These are phyloP conservation scores for Nothomitra cinnamomea DNA, from an alignment of 2,329 filamentous ascomycete species.

Conservation along the genomic window DNA sequence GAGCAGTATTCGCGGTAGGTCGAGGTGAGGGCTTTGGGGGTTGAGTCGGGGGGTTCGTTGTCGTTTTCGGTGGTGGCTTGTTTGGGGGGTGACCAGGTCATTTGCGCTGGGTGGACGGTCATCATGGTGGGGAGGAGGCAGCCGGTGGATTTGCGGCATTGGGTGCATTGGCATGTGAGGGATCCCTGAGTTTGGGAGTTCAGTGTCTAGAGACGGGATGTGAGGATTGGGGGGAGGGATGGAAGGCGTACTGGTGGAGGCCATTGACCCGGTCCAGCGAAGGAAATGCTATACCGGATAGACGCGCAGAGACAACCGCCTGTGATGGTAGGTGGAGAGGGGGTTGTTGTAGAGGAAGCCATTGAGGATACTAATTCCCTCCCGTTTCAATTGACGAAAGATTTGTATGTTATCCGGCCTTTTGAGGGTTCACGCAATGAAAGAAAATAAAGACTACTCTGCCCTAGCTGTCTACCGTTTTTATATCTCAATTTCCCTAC, in stretches of 20 bases:
- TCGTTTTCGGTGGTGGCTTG: conserved; percentile 8
- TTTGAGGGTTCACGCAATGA: too few species aligned
- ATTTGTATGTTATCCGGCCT: too few species aligned
- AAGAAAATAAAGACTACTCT: too few species aligned
- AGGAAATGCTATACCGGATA: conserved; percentile 31
- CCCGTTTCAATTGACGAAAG: too few species aligned
- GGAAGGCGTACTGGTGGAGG: conserved; percentile 16
- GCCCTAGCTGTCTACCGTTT: too few species aligned
- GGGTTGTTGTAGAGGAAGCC: not conserved
- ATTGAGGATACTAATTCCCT: too few species aligned
- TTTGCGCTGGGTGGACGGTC: conserved; percentile 19
- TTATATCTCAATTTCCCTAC: too few species aligned
- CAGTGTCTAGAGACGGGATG: not conserved
- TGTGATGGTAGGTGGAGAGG: conserved; percentile 17
- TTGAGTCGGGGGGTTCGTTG: conserved; percentile 20
- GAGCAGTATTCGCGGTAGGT: conserved; percentile 22
- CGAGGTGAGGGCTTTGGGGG: conserved; percentile 7
- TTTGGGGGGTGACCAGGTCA: conserved; percentile 21
- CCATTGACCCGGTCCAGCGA: conserved; percentile 30
- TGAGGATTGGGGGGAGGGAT: not conserved
- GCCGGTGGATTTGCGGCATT: conserved; percentile 36
- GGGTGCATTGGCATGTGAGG: conserved; percentile 36
- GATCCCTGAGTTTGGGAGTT: conserved; percentile 17
- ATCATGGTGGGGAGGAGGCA: conserved; percentile 28
- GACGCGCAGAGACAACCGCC: conserved; percentile 36